Evolutionary conservation across 2,329 filamentous ascomycete genomes (phyloP).

Genomic region (Trichophyton rubrum): DNA sequence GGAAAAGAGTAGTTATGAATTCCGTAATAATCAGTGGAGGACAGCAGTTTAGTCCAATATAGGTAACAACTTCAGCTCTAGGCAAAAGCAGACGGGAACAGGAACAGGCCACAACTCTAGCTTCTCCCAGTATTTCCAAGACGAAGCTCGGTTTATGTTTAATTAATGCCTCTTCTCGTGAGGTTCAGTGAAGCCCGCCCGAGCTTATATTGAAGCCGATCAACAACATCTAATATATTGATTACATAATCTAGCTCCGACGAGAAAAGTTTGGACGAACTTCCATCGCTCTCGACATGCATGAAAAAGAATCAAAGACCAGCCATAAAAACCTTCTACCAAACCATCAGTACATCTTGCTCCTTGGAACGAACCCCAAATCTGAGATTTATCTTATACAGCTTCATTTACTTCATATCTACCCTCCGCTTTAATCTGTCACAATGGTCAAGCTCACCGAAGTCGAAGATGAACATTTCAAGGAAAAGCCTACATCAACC

Average conservation of each 20-base stretch:
- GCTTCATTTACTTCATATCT: neutral
- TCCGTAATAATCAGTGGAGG: neutral
- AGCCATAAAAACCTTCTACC: neutral
- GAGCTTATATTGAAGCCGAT: neutral
- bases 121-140: neutral
- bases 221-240: neutral
- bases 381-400: neutral
- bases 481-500: conserved; percentile 50
- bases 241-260: neutral
- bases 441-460: conserved; percentile 90
- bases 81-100: too few relatives aligned
- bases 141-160: neutral
- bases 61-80: neutral
- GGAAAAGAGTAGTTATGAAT: neutral
- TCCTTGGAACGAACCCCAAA: neutral
- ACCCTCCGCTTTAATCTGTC: neutral
- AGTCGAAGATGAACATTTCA: conserved; percentile 92
- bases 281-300: neutral
- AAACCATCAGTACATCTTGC: neutral
- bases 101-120: too few relatives aligned
- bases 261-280: conserved; percentile 1
- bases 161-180: neutral
- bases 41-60: neutral
- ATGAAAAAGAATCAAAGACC: neutral
- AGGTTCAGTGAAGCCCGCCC: neutral